A percentile compares a stretch with the other conserved stretches of the same genome.
Conservation (phyloP, 208 protist genomes). For the Vickermania spadyakhi region DNA sequence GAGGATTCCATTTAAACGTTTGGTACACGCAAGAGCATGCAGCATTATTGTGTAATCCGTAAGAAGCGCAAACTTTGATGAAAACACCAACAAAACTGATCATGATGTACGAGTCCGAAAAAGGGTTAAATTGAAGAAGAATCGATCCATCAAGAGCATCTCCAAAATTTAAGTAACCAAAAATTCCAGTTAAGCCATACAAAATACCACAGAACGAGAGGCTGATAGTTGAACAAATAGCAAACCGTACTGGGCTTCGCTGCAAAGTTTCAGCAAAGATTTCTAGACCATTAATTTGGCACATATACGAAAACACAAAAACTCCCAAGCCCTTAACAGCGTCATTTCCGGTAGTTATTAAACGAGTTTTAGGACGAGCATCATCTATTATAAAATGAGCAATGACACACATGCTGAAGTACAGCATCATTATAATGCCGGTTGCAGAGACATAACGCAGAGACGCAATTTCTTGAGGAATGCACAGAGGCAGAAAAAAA, state of each 20-base stretch:
- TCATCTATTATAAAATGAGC: constrained; percentile 12
- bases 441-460: constrained; percentile 24
- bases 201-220: constrained; percentile 12
- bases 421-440: constrained; percentile 19
- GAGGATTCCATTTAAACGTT: not conserved
- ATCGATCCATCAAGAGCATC: constrained; percentile 10
- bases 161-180: constrained; percentile 15
- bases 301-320: constrained; percentile 31
- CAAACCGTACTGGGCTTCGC: constrained; percentile 9
- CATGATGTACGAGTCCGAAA: not conserved
- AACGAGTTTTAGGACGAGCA: not conserved
- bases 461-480: constrained; percentile 25
- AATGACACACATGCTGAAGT: constrained; percentile 16
- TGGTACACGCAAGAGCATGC: constrained; percentile 1
- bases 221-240: constrained; percentile 7
- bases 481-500: constrained; percentile 24
- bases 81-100: constrained; percentile 3
- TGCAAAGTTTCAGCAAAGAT: constrained; percentile 24
- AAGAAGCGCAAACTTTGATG: constrained; percentile 4
- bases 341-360: constrained; percentile 7
- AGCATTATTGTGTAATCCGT: not conserved
- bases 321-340: constrained; percentile 16
- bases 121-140: constrained; percentile 12
- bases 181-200: constrained; percentile 10
- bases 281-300: constrained; percentile 22